Evolutionary conservation across 2,329 filamentous ascomycete species (phyloP).

Genomic region (Calonectria pteridis): DNA sequence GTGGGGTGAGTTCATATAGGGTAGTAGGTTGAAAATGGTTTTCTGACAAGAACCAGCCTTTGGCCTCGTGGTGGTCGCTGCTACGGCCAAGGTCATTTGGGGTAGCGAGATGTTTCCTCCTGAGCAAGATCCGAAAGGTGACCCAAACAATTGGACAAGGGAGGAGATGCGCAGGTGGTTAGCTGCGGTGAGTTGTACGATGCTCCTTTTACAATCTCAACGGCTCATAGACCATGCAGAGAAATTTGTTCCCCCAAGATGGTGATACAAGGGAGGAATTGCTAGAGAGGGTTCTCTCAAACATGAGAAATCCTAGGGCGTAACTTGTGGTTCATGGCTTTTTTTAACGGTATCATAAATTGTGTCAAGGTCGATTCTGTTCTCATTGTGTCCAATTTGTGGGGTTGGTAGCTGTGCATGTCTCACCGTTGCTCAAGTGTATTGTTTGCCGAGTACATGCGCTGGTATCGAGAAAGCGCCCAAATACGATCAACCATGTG

Average conservation of each 20-base stretch:
- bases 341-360: background rate
- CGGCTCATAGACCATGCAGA: constrained; percentile 45
- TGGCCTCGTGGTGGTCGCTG: constrained; percentile 83
- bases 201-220: background rate
- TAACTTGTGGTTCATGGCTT: background rate
- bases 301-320: constrained; percentile 58
- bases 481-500: background rate
- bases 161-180: constrained; percentile 88
- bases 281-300: constrained; percentile 60
- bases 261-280: constrained; percentile 60
- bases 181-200: constrained; percentile 69
- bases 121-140: constrained; percentile 80
- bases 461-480: background rate
- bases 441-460: background rate
- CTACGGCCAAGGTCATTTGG: constrained; percentile 87
- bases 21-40: constrained; percentile 24
- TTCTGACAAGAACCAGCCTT: constrained; percentile 70
- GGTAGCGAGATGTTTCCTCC: constrained; percentile 86
- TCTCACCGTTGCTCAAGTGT: background rate
- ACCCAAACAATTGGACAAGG: constrained; percentile 78
- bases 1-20: constrained; percentile 66
- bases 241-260: constrained; percentile 60
- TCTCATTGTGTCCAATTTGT: background rate
- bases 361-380: background rate
- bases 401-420: background rate